phyloP scores from a whole-genome alignment of 169 alveolate species.

The Plasmodium vivax region DNA sequence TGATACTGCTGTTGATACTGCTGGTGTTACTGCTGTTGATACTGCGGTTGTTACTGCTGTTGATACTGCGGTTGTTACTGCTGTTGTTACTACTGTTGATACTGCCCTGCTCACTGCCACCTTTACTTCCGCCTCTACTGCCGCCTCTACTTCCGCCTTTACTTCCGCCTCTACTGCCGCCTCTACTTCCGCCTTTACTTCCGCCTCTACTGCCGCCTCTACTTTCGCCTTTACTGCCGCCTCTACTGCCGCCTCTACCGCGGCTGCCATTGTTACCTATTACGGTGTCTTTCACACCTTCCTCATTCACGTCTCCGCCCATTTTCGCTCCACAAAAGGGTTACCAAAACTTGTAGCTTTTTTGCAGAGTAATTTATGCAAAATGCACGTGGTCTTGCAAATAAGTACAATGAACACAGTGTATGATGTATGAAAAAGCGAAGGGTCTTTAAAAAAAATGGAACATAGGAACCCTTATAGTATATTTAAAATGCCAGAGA shows the following conservation, averaged over 20 bases:
- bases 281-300: background rate
- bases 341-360: background rate
- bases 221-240: too few relatives aligned
- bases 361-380: background rate
- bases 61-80: too few relatives aligned
- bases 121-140: too few relatives aligned
- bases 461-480: background rate
- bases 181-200: background rate
- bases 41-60: too few relatives aligned
- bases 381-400: background rate
- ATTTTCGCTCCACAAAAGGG: constrained; percentile 6
- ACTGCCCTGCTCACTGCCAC: background rate
- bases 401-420: background rate
- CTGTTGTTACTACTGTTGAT: background rate
- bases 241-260: background rate
- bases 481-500: background rate
- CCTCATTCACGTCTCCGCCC: constrained; percentile 34
- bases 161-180: too few relatives aligned
- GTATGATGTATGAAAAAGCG: background rate
- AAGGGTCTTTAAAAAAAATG: background rate
- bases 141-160: background rate
- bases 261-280: background rate
- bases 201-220: too few relatives aligned
- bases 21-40: too few relatives aligned
- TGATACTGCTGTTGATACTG: too few relatives aligned